Base-by-base conservation (phyloP, 331 rosid species). In the Quercus phellos region DNA sequence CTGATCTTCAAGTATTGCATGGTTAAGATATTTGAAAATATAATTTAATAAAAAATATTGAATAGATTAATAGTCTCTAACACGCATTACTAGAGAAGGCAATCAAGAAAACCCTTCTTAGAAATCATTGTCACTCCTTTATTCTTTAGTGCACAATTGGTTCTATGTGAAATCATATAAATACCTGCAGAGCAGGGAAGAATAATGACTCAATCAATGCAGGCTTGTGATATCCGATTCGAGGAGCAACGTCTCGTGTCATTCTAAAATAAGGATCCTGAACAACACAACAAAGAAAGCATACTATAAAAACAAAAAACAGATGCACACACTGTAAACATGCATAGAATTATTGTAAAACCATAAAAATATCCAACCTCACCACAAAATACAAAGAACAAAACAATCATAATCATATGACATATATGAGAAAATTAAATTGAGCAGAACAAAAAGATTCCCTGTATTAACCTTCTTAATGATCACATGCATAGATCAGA, bases 221-320 rank as follows among this genome's bases (percentile, higher is more conserved):
- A 43, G 97, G 97, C 82, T 94, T 92, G 80, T 88, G 84, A 79
- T 81, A 88, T 46, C 94, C 97, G 38, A 94, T 60, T 58, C 88
- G 83, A 34, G 98, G 97, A 90, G 99, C 99, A 78, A 92, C 98
- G 83, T 94, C 99, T 58, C 94, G 81, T 35, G 98, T 94, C 99
- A 94, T 94, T 82, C 98, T 90, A 75, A 94, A 94, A 82, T 91
- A 94, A 76, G 98, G 96, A 90, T 94, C 99, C 98, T 91, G 89
- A 63, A 79, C 26, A 85, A 71, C 58, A 70, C 74, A 78, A 77
- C 43, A 80, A 74, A 84, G 77, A 80, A 74, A 64, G 29, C 55
- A 29, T 34, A 64, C 71, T 55, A 66, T 35, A 61, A 38, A 70
- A 76, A 50, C 29, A 35, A 17, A 58, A 60, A 26, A n/a, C 11